These are phyloP conservation scores for Abrus precatorius DNA, from an alignment of 306 rosid species.

Conservation along the genomic window DNA sequence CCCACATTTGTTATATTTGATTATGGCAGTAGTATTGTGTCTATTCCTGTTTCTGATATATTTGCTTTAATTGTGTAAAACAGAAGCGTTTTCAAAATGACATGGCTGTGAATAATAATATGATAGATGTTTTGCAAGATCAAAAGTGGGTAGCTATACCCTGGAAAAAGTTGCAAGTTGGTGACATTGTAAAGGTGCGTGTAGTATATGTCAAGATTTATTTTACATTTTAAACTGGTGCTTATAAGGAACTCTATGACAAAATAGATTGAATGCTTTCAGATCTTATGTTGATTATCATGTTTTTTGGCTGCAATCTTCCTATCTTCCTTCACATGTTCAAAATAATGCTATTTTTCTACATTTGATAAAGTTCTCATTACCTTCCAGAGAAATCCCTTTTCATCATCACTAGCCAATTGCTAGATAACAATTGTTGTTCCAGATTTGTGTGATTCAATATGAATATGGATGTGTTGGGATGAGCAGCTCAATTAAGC, in stretches of 20 bases:
- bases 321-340: conserved; percentile 3
- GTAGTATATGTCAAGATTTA: conserved; percentile 35
- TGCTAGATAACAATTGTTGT: conserved; percentile 21
- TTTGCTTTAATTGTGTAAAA: conserved; percentile 45
- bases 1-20: background rate
- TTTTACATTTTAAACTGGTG: conserved; percentile 25
- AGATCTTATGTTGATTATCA: conserved; percentile 20
- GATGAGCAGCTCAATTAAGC: no score
- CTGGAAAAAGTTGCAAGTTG: conserved; percentile 94
- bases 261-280: background rate
- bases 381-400: conserved; percentile 35
- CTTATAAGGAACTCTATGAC: background rate
- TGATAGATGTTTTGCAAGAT: conserved; percentile 78
- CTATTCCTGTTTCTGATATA: conserved; percentile 30
- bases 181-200: conserved; percentile 86
- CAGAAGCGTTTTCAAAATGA: conserved; percentile 98
- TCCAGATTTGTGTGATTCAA: conserved; percentile 22
- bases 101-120: conserved; percentile 77
- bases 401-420: conserved; percentile 1
- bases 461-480: background rate
- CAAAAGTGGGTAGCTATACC: conserved; percentile 83
- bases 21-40: conserved; percentile 14
- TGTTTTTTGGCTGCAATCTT: conserved; percentile 4
- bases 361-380: conserved; percentile 31
- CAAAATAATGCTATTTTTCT: conserved; percentile 16